phyloP scores from a whole-genome alignment of 1,139 yeast genomes.

The Blastobotrys raffinosifermentans region DNA sequence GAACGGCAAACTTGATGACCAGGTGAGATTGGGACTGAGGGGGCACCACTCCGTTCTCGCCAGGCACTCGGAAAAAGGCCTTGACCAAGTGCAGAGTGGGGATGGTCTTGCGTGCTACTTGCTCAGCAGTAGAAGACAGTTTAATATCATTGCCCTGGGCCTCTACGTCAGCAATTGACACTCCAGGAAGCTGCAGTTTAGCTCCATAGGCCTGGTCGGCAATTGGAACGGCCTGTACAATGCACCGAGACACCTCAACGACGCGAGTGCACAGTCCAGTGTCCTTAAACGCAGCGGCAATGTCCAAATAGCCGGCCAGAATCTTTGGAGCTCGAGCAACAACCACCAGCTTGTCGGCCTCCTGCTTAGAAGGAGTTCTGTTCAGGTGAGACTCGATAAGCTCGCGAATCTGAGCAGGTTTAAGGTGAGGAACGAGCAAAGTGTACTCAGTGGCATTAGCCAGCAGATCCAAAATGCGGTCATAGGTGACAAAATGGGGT shows the following conservation, averaged over 20 bases:
- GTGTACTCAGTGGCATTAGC: constrained; percentile 59
- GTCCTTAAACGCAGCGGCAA: constrained; percentile 73
- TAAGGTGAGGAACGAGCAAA: constrained; percentile 40
- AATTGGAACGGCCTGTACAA: constrained; percentile 71
- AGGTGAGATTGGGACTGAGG: constrained; percentile 73
- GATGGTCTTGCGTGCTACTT: constrained; percentile 15
- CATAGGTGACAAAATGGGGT: constrained; percentile 54
- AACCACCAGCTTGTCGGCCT: constrained; percentile 47
- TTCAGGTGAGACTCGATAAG: constrained; percentile 53
- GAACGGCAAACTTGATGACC: constrained; percentile 65
- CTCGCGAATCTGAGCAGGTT: constrained; percentile 43
- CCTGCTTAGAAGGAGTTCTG: constrained; percentile 40
- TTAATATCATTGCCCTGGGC: constrained; percentile 6
- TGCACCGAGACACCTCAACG: constrained; percentile 61
- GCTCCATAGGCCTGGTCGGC: constrained; percentile 50
- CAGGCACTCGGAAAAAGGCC: constrained; percentile 81
- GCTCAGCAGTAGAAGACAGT: constrained; percentile 11
- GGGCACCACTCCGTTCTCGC: constrained; percentile 65
- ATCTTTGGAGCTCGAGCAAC: constrained; percentile 62
- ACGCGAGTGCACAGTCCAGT: constrained; percentile 58
- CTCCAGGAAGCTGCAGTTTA: constrained; percentile 75
- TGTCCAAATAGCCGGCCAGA: constrained; percentile 69
- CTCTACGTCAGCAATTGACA: constrained; percentile 26
- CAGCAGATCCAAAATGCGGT: constrained; percentile 54
- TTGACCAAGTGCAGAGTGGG: constrained; percentile 67